phyloP scores from a whole-genome alignment of 2,329 filamentous ascomycete species.

The Geosmithia putterillii region DNA sequence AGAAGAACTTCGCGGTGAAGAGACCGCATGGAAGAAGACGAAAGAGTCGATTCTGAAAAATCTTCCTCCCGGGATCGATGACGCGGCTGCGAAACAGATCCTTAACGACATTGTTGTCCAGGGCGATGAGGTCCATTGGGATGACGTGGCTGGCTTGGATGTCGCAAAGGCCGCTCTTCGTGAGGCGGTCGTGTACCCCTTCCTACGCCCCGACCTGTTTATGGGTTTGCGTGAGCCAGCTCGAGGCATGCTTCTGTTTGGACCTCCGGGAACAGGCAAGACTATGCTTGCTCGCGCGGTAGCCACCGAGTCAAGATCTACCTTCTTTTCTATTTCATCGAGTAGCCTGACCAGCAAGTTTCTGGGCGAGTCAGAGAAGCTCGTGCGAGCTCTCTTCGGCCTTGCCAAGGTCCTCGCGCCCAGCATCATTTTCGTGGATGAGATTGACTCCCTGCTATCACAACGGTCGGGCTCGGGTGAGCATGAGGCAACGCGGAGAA shows the following conservation, averaged over 20 bases:
- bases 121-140: constrained; percentile 91
- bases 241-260: constrained; percentile 89
- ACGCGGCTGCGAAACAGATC: constrained; percentile 75
- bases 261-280: constrained; percentile 94
- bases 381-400: constrained; percentile 82
- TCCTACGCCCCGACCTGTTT: constrained; percentile 88
- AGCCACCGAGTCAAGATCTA: constrained; percentile 86
- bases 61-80: constrained; percentile 72
- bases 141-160: constrained; percentile 82
- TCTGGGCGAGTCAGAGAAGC: constrained; percentile 89
- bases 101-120: constrained; percentile 92
- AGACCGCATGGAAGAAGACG: constrained; percentile 46
- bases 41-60: constrained; percentile 59
- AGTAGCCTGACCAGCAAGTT: constrained; percentile 94
- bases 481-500: constrained; percentile 82
- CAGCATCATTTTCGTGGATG: constrained; percentile 96
- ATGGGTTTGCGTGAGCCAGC: constrained; percentile 91
- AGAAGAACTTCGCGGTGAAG: constrained; percentile 24
- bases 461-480: constrained; percentile 73
- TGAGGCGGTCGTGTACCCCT: constrained; percentile 94
- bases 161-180: constrained; percentile 84
- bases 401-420: constrained; percentile 84
- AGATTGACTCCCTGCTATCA: constrained; percentile 89
- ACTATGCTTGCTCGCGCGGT: constrained; percentile 95
- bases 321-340: constrained; percentile 94